Evolutionary conservation across 805 yeast species (phyloP), one percentile per base, ranked within the genome.

Genomic region (Citeromyces nyonsensis): DNA sequence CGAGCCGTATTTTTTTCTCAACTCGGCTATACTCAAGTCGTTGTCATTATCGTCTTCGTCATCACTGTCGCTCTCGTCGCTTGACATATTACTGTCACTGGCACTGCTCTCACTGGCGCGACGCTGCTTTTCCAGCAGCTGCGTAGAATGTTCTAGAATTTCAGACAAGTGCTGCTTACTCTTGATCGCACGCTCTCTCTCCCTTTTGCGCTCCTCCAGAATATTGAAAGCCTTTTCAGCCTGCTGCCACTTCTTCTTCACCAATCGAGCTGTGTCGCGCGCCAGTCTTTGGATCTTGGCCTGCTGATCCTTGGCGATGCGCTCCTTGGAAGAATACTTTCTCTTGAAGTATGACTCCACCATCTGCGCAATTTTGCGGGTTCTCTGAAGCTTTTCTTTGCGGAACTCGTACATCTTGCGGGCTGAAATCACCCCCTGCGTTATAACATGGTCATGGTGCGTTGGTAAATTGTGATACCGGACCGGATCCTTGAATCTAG

Each of bases 141-240:
- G 86, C 0, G 95, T 83, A 15, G 95, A 83, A 45, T 86, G 91
- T 45, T 86, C 94, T 36, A 88, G 59, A 64, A 88, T 86, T 47
- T 83, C 78, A 35, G 83, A 73, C 35, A 88, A 61, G 48, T 86
- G 94, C 44, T 82, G 81, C 47, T 85, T 80, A 26, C 96, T 95
- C 45, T 78, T 73, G 7, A 70, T 68, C 34, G 81, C 70, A 47
- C 84, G 78, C 43, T 78, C 65, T 40, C 81, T 86, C 42, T 83
- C 94, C 37, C 68, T 77, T 41, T 80, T 83, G 38, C 77, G 72
- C 30, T 76, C 75, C 47, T 81, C 91, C 37, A 81, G 59, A 10
- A 74, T 79, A 31, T 62, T 64, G 47, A 69, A 77, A 1, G 83
- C 93, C 49, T 81, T 84, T 39, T 77, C 82, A 2, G 96, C 98